phyloP scores from a whole-genome alignment of 2,329 filamentous ascomycete genomes.

The Verticillium nonalfalfae region DNA sequence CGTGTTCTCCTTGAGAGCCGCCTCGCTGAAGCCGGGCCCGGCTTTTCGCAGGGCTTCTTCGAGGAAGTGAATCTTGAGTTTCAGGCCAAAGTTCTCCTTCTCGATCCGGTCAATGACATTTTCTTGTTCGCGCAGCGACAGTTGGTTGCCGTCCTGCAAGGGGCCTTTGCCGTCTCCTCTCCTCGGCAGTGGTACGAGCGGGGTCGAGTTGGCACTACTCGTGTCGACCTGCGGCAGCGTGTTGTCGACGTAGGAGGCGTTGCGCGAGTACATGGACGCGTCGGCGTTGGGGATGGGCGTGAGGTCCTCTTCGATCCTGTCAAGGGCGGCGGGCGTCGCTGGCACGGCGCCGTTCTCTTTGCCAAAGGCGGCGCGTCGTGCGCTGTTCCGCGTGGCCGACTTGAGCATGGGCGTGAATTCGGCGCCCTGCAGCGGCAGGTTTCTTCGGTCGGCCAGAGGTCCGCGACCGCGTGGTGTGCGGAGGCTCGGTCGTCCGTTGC shows the following conservation, averaged over 20 bases:
- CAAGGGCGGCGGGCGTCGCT: slow-evolving; percentile 65
- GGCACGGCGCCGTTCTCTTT: slow-evolving; percentile 55
- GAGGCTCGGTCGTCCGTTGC: slow-evolving; percentile 58
- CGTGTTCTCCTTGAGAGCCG: slow-evolving; percentile 87
- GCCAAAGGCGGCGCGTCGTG: slow-evolving; percentile 48
- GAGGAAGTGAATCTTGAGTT: slow-evolving; percentile 94
- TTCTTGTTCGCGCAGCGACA: slow-evolving; percentile 91
- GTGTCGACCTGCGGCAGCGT: slow-evolving; percentile 71
- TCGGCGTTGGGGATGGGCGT: slow-evolving; percentile 70
- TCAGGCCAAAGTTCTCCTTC: slow-evolving; percentile 96
- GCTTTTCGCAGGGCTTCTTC: slow-evolving; percentile 84
- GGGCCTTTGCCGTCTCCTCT: slow-evolving; percentile 58
- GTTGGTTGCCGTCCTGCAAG: slow-evolving; percentile 78
- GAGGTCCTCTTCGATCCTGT: slow-evolving; percentile 63
- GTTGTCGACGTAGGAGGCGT: slow-evolving; percentile 57
- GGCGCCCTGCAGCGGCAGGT: slow-evolving; percentile 61
- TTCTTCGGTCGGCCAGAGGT: slow-evolving; percentile 65
- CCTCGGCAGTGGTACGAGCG: slow-evolving; percentile 63
- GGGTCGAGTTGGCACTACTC: slow-evolving; percentile 80
- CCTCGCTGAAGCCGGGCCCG: slow-evolving; percentile 84
- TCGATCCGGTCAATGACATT: slow-evolving; percentile 93
- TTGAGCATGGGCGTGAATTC: slow-evolving; percentile 96
- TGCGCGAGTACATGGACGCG: slow-evolving; percentile 64
- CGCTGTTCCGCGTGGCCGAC: slow-evolving; percentile 66
- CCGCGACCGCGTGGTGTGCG: slow-evolving; percentile 71